Percentiles rank a stretch among this genome's conserved stretches.
These are phyloP conservation scores for Castanospermum australe DNA, from an alignment of 306 rosid genomes.

Conservation along the genomic window DNA sequence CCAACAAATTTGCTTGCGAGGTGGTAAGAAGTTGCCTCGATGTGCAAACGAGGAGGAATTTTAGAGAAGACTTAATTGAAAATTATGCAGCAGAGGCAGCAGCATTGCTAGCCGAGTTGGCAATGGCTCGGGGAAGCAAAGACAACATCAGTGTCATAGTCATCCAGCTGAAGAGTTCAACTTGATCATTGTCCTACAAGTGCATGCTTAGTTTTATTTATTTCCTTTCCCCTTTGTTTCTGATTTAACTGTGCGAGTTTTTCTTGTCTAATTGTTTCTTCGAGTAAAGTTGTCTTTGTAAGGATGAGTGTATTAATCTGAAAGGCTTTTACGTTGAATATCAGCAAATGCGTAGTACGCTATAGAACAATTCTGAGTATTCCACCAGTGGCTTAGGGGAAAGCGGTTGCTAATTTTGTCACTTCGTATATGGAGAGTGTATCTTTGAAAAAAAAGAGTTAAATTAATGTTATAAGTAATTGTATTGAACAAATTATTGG, in stretches of 20 bases:
- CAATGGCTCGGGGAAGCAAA: slow-evolving; percentile 67
- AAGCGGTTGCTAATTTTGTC: not conserved
- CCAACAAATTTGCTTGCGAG: slow-evolving; percentile 56
- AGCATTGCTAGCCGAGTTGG: slow-evolving; percentile 53
- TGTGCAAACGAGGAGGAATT: slow-evolving; percentile 22
- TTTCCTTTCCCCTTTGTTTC: not conserved
- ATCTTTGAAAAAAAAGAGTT: too few species aligned
- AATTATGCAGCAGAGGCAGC: slow-evolving; percentile 31
- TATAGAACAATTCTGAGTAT: too few species aligned
- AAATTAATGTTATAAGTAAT: not conserved
- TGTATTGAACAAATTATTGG: not conserved
- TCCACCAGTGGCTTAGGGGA: not conserved
- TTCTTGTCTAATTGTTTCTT: not conserved
- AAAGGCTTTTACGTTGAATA: not conserved
- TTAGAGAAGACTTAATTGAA: not conserved
- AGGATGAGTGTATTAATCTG: not conserved
- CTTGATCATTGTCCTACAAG: not conserved
- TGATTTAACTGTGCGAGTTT: not conserved
- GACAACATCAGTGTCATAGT: slow-evolving; percentile 63
- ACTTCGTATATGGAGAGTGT: not conserved
- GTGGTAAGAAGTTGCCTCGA: slow-evolving; percentile 40
- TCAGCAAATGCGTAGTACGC: not conserved
- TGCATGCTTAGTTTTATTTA: not conserved
- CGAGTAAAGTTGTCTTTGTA: not conserved
- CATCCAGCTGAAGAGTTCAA: slow-evolving; percentile 20